Evolutionary conservation across 371 early-diverging fungal species (phyloP).

Genomic region (Apophysomyces elegans): DNA sequence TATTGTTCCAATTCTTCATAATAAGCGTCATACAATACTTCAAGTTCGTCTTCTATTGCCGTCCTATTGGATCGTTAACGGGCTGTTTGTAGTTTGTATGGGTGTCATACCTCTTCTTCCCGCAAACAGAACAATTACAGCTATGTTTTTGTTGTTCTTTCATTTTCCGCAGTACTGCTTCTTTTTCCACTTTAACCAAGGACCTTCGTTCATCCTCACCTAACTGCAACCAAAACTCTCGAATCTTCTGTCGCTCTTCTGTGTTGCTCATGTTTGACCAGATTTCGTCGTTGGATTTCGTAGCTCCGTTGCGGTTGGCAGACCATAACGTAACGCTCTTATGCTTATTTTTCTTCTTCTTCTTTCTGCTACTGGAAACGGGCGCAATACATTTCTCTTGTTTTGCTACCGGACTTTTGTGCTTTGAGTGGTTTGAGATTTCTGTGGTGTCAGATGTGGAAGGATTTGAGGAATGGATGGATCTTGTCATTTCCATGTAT

Average conservation of each 20-base stretch:
- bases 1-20: slow-evolving; percentile 90
- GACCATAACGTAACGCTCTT: background rate
- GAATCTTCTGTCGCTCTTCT: slow-evolving; percentile 84
- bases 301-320: slow-evolving; percentile 1
- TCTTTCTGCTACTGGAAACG: slow-evolving; percentile 6
- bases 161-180: slow-evolving; percentile 89
- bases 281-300: slow-evolving; percentile 46
- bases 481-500: slow-evolving; percentile 12
- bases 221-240: slow-evolving; percentile 90
- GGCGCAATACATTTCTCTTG: slow-evolving; percentile 8
- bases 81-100: background rate
- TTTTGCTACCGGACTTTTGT: background rate
- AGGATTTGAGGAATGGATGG: slow-evolving; percentile 11
- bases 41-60: slow-evolving; percentile 91
- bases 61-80: slow-evolving; percentile 51
- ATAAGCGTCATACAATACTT: slow-evolving; percentile 90
- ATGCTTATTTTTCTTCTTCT: slow-evolving; percentile 15
- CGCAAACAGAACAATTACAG: slow-evolving; percentile 89
- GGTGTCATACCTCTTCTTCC: slow-evolving; percentile 76
- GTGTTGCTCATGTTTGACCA: slow-evolving; percentile 75
- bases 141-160: slow-evolving; percentile 92
- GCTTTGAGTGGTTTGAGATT: background rate
- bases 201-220: slow-evolving; percentile 84
- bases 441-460: slow-evolving; percentile 5
- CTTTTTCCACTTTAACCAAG: slow-evolving; percentile 88